Conservation (phyloP, 768 basidiomycete genomes). For the Rhizopogon rudus region DNA sequence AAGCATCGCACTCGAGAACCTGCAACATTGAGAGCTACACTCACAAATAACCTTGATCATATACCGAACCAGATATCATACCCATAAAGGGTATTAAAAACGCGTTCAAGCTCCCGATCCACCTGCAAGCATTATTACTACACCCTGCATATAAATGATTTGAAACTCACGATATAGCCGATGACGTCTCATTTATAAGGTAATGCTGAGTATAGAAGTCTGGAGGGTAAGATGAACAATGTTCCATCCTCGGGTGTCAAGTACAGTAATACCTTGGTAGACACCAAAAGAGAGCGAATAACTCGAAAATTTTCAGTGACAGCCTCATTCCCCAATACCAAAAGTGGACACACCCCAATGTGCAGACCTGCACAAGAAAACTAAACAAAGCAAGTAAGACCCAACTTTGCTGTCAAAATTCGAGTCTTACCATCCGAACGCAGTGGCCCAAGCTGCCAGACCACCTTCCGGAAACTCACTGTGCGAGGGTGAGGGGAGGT, state of each 20-base stretch:
- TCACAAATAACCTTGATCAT: slow-evolving; percentile 52
- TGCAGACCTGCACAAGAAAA: slow-evolving; percentile 33
- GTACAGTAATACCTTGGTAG: slow-evolving; percentile 31
- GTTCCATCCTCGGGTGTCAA: no score
- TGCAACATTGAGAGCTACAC: slow-evolving; percentile 5
- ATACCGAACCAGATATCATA: slow-evolving; percentile 41
- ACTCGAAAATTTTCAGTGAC: slow-evolving; percentile 9
- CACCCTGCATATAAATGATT: no score
- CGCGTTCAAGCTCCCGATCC: slow-evolving; percentile 47
- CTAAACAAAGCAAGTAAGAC: slow-evolving; percentile 11
- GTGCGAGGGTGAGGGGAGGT: background rate
- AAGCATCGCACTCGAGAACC: background rate
- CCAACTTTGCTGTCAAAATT: background rate
- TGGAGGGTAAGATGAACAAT: slow-evolving; percentile 6
- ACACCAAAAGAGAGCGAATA: slow-evolving; percentile 36
- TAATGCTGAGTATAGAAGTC: slow-evolving; percentile 36
- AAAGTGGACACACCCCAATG: slow-evolving; percentile 23
- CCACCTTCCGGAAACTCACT: slow-evolving; percentile 25
- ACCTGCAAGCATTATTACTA: slow-evolving; percentile 15
- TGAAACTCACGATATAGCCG: slow-evolving; percentile 33
- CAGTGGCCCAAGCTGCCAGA: slow-evolving; percentile 23
- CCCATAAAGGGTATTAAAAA: slow-evolving; percentile 40
- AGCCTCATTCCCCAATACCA: background rate
- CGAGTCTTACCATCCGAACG: slow-evolving; percentile 22
- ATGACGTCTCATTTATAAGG: slow-evolving; percentile 31